Evolutionary conservation across 371 early-diverging fungal species (phyloP).

Genomic region (Smittium culicis): DNA sequence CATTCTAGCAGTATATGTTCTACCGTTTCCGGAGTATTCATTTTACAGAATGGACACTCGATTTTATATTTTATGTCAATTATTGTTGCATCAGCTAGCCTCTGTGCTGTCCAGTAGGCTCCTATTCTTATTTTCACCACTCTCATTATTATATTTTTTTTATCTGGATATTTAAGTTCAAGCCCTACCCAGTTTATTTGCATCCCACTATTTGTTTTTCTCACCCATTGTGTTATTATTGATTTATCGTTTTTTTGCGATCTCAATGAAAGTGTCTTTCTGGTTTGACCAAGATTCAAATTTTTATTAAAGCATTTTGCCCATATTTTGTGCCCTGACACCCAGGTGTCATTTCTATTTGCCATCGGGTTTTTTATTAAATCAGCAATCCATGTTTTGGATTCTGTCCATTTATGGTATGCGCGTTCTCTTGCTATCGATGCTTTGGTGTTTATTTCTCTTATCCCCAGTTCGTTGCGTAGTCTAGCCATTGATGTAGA

Average conservation of each 20-base stretch:
- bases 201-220: background rate
- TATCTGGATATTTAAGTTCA: background rate
- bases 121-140: background rate
- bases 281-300: background rate
- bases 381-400: background rate
- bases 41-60: background rate
- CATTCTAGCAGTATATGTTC: background rate
- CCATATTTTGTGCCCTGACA: background rate
- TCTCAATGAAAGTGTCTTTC: background rate
- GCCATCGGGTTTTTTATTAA: background rate
- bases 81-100: background rate
- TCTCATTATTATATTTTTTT: background rate
- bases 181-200: background rate
- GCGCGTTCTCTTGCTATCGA: background rate
- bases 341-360: background rate
- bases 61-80: background rate
- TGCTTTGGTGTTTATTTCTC: background rate
- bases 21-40: background rate
- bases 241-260: background rate
- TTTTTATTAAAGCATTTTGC: background rate
- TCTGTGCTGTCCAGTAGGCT: background rate
- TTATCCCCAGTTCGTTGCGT: background rate
- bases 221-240: background rate
- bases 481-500: background rate
- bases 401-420: background rate